phyloP scores from a whole-genome alignment of 2,329 filamentous ascomycete genomes.

The Annulohypoxylon truncatum region DNA sequence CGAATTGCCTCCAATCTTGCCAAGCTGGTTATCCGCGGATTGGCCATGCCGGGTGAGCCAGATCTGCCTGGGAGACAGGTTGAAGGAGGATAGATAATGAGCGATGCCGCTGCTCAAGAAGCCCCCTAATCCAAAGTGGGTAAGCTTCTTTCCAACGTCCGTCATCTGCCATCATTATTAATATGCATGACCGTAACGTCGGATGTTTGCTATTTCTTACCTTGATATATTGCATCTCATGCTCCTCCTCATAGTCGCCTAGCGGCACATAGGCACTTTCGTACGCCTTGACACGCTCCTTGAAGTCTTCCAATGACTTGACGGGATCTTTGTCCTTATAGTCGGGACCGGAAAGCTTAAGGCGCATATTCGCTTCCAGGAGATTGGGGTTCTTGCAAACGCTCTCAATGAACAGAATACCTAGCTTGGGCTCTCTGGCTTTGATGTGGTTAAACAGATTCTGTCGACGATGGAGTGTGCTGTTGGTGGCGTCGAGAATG shows the following conservation, averaged over 20 bases:
- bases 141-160: slow-evolving; percentile 93
- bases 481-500: slow-evolving; percentile 97
- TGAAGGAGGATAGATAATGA: slow-evolving; percentile 96
- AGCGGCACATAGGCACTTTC: slow-evolving; percentile 94
- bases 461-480: slow-evolving; percentile 86
- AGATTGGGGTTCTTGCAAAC: slow-evolving; percentile 87
- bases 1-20: slow-evolving; percentile 90
- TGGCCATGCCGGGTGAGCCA: slow-evolving; percentile 98
- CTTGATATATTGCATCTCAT: slow-evolving; percentile 94
- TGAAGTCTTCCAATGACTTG: slow-evolving; percentile 89
- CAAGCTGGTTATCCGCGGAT: slow-evolving; percentile 85
- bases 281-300: slow-evolving; percentile 89
- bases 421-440: slow-evolving; percentile 83
- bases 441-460: slow-evolving; percentile 86
- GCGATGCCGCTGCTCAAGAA: slow-evolving; percentile 94
- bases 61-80: slow-evolving; percentile 92
- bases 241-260: slow-evolving; percentile 88
- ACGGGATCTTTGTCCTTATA: slow-evolving; percentile 93
- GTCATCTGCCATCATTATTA: slow-evolving; percentile 74
- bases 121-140: slow-evolving; percentile 89
- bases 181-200: slow-evolving; percentile 9
- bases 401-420: slow-evolving; percentile 95
- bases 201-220: slow-evolving; percentile 50
- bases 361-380: slow-evolving; percentile 94
- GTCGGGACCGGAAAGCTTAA: slow-evolving; percentile 95